A percentile compares a stretch with the other conserved stretches of the same genome.
phyloP scores from a whole-genome alignment of 768 basidiomycete species.

The Amanita phalloides region DNA sequence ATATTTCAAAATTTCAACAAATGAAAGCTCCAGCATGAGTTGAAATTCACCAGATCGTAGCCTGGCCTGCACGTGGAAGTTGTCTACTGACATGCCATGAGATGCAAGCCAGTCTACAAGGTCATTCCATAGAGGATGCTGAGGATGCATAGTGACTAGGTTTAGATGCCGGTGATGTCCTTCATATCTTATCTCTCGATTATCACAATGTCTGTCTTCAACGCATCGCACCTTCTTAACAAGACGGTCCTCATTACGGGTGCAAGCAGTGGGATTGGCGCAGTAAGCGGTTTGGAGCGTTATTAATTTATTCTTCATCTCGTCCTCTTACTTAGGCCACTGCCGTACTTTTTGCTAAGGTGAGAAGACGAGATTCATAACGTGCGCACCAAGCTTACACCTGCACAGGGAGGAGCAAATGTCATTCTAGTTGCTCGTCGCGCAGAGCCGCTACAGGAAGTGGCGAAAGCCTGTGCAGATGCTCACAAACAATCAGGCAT shows the following conservation, averaged over 20 bases:
- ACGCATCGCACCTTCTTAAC: constrained; percentile 65
- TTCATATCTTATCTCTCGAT: constrained; percentile 1
- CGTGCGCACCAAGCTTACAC: neutral
- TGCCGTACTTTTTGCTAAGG: constrained; percentile 84
- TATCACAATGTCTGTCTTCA: constrained; percentile 64
- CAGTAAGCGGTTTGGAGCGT: constrained; percentile 35
- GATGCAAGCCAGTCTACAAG: constrained; percentile 43
- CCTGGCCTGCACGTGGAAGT: constrained; percentile 42
- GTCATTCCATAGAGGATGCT: constrained; percentile 30
- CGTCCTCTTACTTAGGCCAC: constrained; percentile 44
- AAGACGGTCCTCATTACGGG: constrained; percentile 87
- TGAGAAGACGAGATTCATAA: constrained; percentile 16
- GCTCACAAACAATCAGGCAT: constrained; percentile 69
- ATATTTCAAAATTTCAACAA: neutral
- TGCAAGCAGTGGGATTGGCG: constrained; percentile 84
- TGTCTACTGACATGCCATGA: constrained; percentile 35
- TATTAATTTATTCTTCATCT: neutral
- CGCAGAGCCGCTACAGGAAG: constrained; percentile 57
- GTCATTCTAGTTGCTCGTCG: constrained; percentile 79
- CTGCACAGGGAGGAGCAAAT: constrained; percentile 74
- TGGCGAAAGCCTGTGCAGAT: constrained; percentile 51
- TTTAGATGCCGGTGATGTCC: neutral
- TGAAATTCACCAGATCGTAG: constrained; percentile 14
- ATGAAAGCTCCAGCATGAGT: neutral
- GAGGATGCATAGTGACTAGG: neutral